Evolutionary conservation across 352 stramenopile species (phyloP), one percentile per base, ranked within the genome.

Genomic region (Blastocystis sp.): DNA sequence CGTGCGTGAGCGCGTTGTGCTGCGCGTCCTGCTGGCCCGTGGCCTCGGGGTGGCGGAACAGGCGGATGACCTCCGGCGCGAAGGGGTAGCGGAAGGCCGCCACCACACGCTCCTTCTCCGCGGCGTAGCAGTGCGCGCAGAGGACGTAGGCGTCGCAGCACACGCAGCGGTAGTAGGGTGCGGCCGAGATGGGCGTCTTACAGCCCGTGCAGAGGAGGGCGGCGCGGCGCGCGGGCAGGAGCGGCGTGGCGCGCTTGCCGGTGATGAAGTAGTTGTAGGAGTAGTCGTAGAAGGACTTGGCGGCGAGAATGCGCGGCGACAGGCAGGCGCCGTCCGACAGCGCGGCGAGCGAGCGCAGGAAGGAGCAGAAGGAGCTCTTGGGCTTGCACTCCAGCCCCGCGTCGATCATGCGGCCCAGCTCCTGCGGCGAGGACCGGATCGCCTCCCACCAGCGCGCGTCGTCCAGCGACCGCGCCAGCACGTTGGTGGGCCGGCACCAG

Each of bases 251-350:
- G 14, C 34, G 23, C 28, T 43, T 62, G 11, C 74, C 74, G 21
- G 74, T 69, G 7, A 84, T 53, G 74, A 59, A 53, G 53, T 67
- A 84, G 56, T 84, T 84, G 53, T 67, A 69, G 2, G 74, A 69
- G 48, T 84, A 84, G 61, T 84, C 74, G n/a, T 67, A 84, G 53
- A 69, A 69, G 14, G 53, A 64, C 28, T 84, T 84, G 56, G 56
- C 34, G 21, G 17, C 1, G 21, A 84, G 40, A 38, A 84, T 28
- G 21, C 52, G 2, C 38, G 52, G 52, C 28, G 56, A 70, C 21
- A 84, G 43, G 28, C 34, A 59, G 1, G 23, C 5, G 34, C 17
- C 41, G 60, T 59, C 34, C 14, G 74, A 19, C 23, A 62, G 23
- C 2, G 1, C 4, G 9, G n/a, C 14, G n/a, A 84, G n/a, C 2